Evolutionary conservation across 345 rosid species (phyloP), one percentile per base, ranked within the genome.

Genomic region (Sapria himalayana): DNA sequence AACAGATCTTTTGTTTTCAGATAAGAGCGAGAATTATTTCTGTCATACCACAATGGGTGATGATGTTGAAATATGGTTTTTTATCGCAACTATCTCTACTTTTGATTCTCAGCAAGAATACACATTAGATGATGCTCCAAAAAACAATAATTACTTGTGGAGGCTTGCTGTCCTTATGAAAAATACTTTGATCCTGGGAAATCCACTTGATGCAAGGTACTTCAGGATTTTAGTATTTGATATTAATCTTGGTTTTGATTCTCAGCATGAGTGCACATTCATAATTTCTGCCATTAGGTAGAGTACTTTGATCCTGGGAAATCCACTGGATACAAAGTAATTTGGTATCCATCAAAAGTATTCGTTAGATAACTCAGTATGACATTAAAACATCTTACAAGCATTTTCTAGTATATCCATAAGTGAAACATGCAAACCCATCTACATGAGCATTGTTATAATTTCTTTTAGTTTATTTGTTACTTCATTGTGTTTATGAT

Each of bases 111-210:
- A 46, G 41, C 46, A 55, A 25, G 49, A 58, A 33, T 25, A 25
- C 49, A 49, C 15, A 39, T 52, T 69, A 37, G 51, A 44, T 39
- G 53, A 54, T 34, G 11, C n/a, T 58, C 66, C 18, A 39, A 57
- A 25, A 47, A 64, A 42, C 47, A 54, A 64, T 16, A 55, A 21
- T 40, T 65, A 55, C 51, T 32, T 19, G 15, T 86, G 94, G 94
- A 76, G 82, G 63, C 62, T 81, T 22, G 93, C 91, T 44, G 50
- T 86, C 15, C 54, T 78, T 58, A 70, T 71, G 49, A 71, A 65
- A 44, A 55, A 69, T 48, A 56, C 24, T 56, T 46, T 78, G 51
- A 65, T 89, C 37, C 27, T 76, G 33, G 98, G 94, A 35, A 56
- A 54, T 48, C 52, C 46, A 42, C 19, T 82, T 33, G 85, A 82